phyloP scores from a whole-genome alignment of 2,329 filamentous ascomycete species.

The Xylariaceae sp. region DNA sequence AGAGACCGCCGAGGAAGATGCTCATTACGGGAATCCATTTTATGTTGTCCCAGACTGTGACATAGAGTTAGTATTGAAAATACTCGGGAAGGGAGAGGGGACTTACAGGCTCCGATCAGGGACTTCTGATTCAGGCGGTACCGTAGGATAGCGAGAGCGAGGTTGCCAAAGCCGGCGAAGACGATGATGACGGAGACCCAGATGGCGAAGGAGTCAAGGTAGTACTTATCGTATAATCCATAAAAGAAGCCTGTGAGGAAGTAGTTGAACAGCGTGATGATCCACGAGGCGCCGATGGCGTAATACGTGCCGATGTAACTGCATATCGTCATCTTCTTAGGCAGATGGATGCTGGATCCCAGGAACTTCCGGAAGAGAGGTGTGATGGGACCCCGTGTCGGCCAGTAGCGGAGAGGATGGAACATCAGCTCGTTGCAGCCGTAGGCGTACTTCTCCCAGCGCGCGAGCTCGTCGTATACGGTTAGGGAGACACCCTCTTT shows the following conservation, averaged over 20 bases:
- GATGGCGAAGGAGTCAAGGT: conserved; percentile 52
- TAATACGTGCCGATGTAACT: conserved; percentile 79
- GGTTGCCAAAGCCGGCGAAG: conserved; percentile 32
- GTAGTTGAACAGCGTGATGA: conserved; percentile 68
- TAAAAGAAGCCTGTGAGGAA: conserved; percentile 68
- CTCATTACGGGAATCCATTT: conserved; percentile 42
- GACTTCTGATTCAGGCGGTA: conserved; percentile 51
- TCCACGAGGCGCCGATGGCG: conserved; percentile 70
- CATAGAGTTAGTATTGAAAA: not conserved
- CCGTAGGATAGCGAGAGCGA: conserved; percentile 51
- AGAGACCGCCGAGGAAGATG: conserved; percentile 41
- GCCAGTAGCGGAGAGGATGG: conserved; percentile 69
- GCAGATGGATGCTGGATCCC: conserved; percentile 66
- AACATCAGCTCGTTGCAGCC: conserved; percentile 80
- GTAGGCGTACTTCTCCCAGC: conserved; percentile 85
- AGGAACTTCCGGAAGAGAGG: conserved; percentile 71
- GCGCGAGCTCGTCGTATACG: conserved; percentile 76
- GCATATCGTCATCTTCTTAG: conserved; percentile 69
- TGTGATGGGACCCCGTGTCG: conserved; percentile 69
- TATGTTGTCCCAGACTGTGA: conserved; percentile 47
- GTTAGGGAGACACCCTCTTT: conserved; percentile 80
- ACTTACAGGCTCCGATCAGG: conserved; percentile 41
- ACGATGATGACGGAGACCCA: conserved; percentile 33
- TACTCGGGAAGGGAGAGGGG: not conserved
- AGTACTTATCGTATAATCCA: conserved; percentile 49